phyloP scores from a whole-genome alignment of 2,329 filamentous ascomycete genomes.

The Nothopassalora personata region DNA sequence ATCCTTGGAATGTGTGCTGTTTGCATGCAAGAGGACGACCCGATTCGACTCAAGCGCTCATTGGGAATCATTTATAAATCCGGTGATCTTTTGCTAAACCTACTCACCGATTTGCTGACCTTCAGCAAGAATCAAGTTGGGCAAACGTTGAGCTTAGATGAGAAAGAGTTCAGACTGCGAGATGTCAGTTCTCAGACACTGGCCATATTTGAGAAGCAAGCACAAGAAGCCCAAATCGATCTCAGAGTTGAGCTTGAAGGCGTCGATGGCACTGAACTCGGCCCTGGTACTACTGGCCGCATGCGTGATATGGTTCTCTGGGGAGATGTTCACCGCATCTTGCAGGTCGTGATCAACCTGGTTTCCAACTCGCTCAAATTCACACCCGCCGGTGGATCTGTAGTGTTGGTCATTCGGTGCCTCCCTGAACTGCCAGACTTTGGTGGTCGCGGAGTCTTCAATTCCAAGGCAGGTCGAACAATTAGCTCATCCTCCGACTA shows the following conservation, averaged over 20 bases:
- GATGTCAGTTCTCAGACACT: conserved; percentile 77
- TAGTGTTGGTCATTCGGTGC: conserved; percentile 72
- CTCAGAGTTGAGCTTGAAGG: conserved; percentile 68
- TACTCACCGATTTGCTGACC: conserved; percentile 82
- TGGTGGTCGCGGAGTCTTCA: conserved; percentile 31
- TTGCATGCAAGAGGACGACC: conserved; percentile 85
- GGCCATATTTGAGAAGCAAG: conserved; percentile 86
- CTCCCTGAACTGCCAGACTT: conserved; percentile 52
- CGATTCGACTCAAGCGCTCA: conserved; percentile 71
- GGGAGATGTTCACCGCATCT: conserved; percentile 86
- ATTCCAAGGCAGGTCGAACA: conserved; percentile 22
- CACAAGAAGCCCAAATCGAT: conserved; percentile 69
- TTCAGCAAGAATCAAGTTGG: conserved; percentile 96
- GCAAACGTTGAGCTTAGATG: conserved; percentile 73
- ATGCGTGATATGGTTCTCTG: conserved; percentile 82
- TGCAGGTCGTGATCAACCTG: conserved; percentile 90
- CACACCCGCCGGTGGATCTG: conserved; percentile 69
- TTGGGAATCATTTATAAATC: conserved; percentile 86
- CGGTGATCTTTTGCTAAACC: conserved; percentile 74
- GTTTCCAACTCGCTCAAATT: conserved; percentile 92
- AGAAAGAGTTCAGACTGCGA: conserved; percentile 77
- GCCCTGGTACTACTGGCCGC: conserved; percentile 53
- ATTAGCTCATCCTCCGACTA: conserved; percentile 6
- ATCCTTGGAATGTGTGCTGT: conserved; percentile 92
- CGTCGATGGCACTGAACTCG: conserved; percentile 24